Percentiles rank a stretch among this genome's conserved stretches.
Conservation (phyloP, 768 basidiomycete species). For the Chalciporus sphaerocephalus region DNA sequence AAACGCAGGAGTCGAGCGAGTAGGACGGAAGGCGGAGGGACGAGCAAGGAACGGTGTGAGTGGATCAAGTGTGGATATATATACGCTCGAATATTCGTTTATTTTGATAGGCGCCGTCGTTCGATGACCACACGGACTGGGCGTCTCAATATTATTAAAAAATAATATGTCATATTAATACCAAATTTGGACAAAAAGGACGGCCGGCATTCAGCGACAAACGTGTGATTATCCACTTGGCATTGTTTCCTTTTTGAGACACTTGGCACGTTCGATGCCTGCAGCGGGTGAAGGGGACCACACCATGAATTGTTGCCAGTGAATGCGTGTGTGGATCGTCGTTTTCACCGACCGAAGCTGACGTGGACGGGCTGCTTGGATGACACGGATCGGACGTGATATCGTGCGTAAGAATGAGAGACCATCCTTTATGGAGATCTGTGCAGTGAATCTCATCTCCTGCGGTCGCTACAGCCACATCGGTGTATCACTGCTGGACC, state of each 20-base stretch:
- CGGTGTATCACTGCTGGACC: too few relatives aligned
- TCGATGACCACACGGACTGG: neutral
- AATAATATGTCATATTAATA: neutral
- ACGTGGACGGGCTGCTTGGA: too few relatives aligned
- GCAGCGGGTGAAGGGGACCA: too few relatives aligned
- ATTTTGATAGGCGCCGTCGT: slow-evolving; percentile 8
- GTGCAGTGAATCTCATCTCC: too few relatives aligned
- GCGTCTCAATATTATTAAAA: slow-evolving; percentile 4
- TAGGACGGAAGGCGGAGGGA: neutral
- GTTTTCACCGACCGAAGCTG: too few relatives aligned
- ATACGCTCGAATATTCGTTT: slow-evolving; percentile 1
- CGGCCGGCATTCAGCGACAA: slow-evolving; percentile 7
- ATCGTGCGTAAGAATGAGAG: too few relatives aligned
- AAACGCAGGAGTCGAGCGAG: too few relatives aligned
- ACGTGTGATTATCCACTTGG: slow-evolving; percentile 12
- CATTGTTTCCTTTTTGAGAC: slow-evolving; percentile 15
- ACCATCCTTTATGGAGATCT: too few relatives aligned
- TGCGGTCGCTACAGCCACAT: too few relatives aligned
- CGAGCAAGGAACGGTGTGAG: neutral
- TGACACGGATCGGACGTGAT: too few relatives aligned
- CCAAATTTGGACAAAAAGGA: neutral
- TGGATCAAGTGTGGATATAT: slow-evolving; percentile 8
- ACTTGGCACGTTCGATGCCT: slow-evolving; percentile 29
- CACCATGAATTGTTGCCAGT: too few relatives aligned
- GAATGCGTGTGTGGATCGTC: too few relatives aligned